These are phyloP conservation scores for Sphaerobolus stellatus DNA, from an alignment of 1,284 basidiomycete genomes.

Conservation along the genomic window DNA sequence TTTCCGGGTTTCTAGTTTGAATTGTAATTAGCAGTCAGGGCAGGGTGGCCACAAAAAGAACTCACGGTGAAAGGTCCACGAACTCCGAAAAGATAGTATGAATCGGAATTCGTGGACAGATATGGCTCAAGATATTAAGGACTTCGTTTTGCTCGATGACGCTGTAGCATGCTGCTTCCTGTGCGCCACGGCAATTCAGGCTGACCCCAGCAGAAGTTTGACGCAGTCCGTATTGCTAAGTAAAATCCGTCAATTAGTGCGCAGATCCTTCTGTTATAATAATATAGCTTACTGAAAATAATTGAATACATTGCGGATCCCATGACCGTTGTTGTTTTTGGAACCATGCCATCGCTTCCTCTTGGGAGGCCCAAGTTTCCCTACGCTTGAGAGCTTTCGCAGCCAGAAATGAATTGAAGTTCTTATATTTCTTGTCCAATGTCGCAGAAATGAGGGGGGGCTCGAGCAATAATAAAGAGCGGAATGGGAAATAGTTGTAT, in stretches of 20 bases:
- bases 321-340: slow-evolving; percentile 5
- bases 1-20: slow-evolving; percentile 5
- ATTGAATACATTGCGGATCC: slow-evolving; percentile 6
- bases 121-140: background rate
- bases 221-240: background rate
- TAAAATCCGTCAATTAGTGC: background rate
- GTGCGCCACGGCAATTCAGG: slow-evolving; percentile 7
- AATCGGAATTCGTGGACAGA: slow-evolving; percentile 8
- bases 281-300: slow-evolving; percentile 1
- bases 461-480: slow-evolving; percentile 8
- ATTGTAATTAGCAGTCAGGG: background rate
- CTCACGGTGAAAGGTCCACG: slow-evolving; percentile 12
- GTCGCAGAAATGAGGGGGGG: slow-evolving; percentile 8
- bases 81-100: slow-evolving; percentile 12
- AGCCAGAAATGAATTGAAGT: slow-evolving; percentile 7
- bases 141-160: slow-evolving; percentile 9
- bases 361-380: slow-evolving; percentile 4
- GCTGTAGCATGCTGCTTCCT: slow-evolving; percentile 12
- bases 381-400: slow-evolving; percentile 4
- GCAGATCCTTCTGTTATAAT: background rate
- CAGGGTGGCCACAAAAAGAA: background rate
- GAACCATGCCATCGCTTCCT: slow-evolving; percentile 7
- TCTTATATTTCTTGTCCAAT: slow-evolving; percentile 8
- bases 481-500: background rate
- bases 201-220: background rate